Conservation (phyloP, 2,329 filamentous ascomycete genomes). For the Bipolaris sorokiniana region DNA sequence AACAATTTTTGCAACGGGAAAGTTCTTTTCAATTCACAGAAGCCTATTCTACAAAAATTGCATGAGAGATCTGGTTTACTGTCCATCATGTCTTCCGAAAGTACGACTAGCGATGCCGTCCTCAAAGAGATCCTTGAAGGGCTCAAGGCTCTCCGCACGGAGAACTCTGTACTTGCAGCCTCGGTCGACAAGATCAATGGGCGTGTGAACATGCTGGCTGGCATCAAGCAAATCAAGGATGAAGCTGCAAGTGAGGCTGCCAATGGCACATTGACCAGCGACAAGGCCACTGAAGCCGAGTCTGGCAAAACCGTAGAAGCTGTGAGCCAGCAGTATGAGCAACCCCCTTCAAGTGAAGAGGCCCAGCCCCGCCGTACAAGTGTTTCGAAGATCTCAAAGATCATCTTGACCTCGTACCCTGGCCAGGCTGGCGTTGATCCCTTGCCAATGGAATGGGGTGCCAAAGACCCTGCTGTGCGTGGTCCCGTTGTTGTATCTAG, state of each 20-base stretch:
- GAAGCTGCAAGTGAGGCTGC: conserved; percentile 48
- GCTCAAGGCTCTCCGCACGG: conserved; percentile 62
- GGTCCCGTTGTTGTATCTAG: conserved; percentile 90
- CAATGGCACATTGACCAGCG: conserved; percentile 26
- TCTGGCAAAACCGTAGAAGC: conserved; percentile 45
- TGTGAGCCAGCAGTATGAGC: conserved; percentile 51
- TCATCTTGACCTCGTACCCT: conserved; percentile 83
- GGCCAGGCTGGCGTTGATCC: conserved; percentile 94
- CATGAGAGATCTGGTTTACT: not conserved
- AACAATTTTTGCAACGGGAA: not conserved
- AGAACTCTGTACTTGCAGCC: conserved; percentile 62
- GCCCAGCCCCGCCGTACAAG: conserved; percentile 49
- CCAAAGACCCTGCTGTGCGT: conserved; percentile 72
- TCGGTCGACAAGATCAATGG: conserved; percentile 66
- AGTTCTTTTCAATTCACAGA: not conserved
- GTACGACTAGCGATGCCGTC: conserved; percentile 45
- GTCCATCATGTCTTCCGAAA: conserved; percentile 40
- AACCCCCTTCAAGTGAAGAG: conserved; percentile 41
- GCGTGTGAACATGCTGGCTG: conserved; percentile 65
- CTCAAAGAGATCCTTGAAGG: conserved; percentile 63
- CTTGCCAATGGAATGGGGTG: conserved; percentile 86
- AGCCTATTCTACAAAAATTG: not conserved
- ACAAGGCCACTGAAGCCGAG: conserved; percentile 44
- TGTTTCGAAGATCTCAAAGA: conserved; percentile 62
- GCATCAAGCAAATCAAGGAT: conserved; percentile 63